Evolutionary conservation across 345 rosid genomes (phyloP), one percentile per base, ranked within the genome.

Genomic region (Corymbia maculata): DNA sequence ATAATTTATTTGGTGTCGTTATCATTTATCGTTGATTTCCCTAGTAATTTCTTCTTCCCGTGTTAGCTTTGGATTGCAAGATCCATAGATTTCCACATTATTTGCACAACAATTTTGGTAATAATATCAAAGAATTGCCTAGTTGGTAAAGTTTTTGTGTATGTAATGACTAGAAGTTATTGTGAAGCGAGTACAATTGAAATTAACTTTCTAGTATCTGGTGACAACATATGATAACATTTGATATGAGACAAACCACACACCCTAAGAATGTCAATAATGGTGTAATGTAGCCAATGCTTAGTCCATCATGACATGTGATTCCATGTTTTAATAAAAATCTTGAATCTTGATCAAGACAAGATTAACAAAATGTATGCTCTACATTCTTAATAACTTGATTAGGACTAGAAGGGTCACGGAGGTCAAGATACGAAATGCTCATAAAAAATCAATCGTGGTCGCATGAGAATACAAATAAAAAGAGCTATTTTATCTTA

Each of bases 1-100:
- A 0, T 0, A 26, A 26, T 59, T 3, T 59, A 3, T 59, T 11
- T 26, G 26, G 32, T 11, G 30, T 3, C 4, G 2, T 59, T 24
- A 59, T 59, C 0, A 0, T 11, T 26, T n/a, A n/a, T n/a, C n/a
- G 7, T 59, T 6, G 68, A 59, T 26, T 59, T 59, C 1, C 1
- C 2, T 5, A 0, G 15, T 59, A 5, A 59, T 26, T 59, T 59
- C 30, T 5, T 59, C 12, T 26, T 59, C 14, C 26, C 1, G 1
- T 24, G 68, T 59, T 26, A 59, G 30, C 26, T 59, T 59, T 59
- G 68, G 26, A 59, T 59, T 0, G 1, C 11, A 59, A 26, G 28
- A 59, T 11, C 0, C 12, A 0, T 59, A 6, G 26, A 6, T 11
- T 24, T 26, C 7, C 30, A 59, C 0, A 0, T 26, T 59, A 59